Conservation (phyloP, 306 rosid species). For the Acacia crassicarpa region DNA sequence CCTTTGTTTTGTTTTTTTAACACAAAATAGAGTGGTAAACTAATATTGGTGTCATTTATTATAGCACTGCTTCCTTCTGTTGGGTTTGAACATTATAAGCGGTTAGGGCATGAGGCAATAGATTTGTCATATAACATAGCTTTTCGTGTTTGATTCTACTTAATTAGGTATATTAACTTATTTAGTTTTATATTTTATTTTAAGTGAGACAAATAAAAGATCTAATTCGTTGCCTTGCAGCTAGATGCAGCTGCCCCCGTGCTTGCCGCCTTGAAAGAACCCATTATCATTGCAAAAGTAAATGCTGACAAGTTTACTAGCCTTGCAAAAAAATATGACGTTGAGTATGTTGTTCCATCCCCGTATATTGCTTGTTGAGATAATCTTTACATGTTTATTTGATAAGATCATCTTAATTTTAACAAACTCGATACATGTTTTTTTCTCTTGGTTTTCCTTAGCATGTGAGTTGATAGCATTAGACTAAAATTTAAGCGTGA, state of each 20-base stretch:
- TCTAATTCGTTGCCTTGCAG: conserved; percentile 46
- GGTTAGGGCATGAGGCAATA: conserved; percentile 1
- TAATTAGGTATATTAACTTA: neutral
- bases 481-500: neutral
- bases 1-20: neutral
- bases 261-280: conserved; percentile 74
- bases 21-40: neutral
- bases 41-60: conserved; percentile 3
- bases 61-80: neutral
- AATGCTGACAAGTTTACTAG: conserved; percentile 79
- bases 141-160: conserved; percentile 8
- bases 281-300: conserved; percentile 79
- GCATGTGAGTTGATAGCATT: neutral
- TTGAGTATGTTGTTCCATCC: conserved; percentile 57
- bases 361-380: conserved; percentile 4
- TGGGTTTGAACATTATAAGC: conserved; percentile 2
- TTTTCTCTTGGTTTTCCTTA: conserved; percentile 1
- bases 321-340: conserved; percentile 64
- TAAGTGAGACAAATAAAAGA: neutral
- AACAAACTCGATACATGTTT: conserved; percentile 7
- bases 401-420: neutral
- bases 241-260: conserved; percentile 89
- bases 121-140: neutral
- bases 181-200: conserved; percentile 11
- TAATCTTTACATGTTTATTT: neutral